Percentiles rank a stretch among this genome's conserved stretches.
Conservation (phyloP, 1,284 basidiomycete species). For the Sporisorium sorghi region DNA sequence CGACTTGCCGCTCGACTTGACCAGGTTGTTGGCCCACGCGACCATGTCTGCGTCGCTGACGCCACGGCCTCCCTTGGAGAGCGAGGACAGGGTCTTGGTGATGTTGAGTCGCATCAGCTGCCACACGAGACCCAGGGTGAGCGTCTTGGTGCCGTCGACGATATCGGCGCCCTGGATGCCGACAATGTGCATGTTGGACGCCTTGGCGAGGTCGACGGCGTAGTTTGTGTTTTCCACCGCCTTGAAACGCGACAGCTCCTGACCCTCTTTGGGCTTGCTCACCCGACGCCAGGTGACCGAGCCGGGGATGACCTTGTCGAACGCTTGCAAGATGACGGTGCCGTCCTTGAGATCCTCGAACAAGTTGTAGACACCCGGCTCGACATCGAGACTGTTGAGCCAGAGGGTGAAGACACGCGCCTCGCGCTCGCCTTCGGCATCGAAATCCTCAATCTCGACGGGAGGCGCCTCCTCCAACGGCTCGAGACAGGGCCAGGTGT, state of each 20-base stretch:
- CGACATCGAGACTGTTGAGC: conserved; percentile 96
- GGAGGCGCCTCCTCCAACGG: conserved; percentile 86
- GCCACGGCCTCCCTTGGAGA: conserved; percentile 80
- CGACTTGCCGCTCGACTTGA: conserved; percentile 79
- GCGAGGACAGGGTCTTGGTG: conserved; percentile 84
- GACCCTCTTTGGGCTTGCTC: conserved; percentile 85
- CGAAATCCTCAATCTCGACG: conserved; percentile 90
- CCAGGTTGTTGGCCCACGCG: conserved; percentile 92
- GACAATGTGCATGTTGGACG: conserved; percentile 93
- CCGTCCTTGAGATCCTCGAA: conserved; percentile 96
- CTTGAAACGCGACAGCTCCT: conserved; percentile 92
- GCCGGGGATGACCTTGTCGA: conserved; percentile 93
- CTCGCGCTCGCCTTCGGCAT: conserved; percentile 97
- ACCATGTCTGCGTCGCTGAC: conserved; percentile 94
- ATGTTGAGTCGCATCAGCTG: conserved; percentile 96
- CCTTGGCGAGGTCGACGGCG: conserved; percentile 88
- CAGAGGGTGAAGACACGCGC: conserved; percentile 97
- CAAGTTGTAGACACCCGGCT: conserved; percentile 94
- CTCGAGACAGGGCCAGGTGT: conserved; percentile 81
- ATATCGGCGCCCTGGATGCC: conserved; percentile 98
- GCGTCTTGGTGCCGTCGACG: conserved; percentile 88
- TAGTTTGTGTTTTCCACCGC: conserved; percentile 99
- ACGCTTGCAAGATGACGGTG: conserved; percentile 89
- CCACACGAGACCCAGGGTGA: conserved; percentile 96
- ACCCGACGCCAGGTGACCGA: conserved; percentile 93